Evolutionary conservation across 208 protist species (phyloP).

Genomic region (Leishmania major): DNA sequence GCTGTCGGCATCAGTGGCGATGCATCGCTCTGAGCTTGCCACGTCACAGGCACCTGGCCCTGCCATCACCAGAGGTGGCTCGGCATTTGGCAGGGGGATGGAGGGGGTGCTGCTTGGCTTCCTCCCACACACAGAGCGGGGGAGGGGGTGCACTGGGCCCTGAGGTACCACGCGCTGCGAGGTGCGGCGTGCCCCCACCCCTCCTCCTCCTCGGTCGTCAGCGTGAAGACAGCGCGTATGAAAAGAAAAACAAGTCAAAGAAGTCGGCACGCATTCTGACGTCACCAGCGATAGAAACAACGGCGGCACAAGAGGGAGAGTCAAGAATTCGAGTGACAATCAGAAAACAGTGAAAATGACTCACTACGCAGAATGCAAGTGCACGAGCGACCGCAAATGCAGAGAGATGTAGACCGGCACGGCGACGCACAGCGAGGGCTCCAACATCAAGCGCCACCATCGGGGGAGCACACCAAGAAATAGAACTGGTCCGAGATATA

Average conservation of each 20-base stretch:
- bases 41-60: background rate
- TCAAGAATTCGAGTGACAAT: background rate
- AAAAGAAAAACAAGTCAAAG: slow-evolving; percentile 11
- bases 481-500: too few relatives aligned
- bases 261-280: background rate
- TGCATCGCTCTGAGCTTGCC: background rate
- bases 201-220: background rate
- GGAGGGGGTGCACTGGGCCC: background rate
- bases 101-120: background rate
- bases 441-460: background rate
- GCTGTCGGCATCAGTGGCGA: background rate
- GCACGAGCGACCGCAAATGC: background rate
- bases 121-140: too few relatives aligned
- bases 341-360: background rate
- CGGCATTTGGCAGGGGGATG: background rate
- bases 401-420: background rate
- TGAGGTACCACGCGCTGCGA: background rate
- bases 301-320: too few relatives aligned
- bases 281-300: too few relatives aligned
- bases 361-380: background rate
- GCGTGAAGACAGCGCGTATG: background rate
- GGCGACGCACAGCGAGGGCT: background rate
- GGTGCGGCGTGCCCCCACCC: background rate
- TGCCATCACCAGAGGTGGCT: background rate
- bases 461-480: too few relatives aligned